Evolutionary conservation across 768 basidiomycete genomes (phyloP).

Genomic region (Kwoniella botswanensis): DNA sequence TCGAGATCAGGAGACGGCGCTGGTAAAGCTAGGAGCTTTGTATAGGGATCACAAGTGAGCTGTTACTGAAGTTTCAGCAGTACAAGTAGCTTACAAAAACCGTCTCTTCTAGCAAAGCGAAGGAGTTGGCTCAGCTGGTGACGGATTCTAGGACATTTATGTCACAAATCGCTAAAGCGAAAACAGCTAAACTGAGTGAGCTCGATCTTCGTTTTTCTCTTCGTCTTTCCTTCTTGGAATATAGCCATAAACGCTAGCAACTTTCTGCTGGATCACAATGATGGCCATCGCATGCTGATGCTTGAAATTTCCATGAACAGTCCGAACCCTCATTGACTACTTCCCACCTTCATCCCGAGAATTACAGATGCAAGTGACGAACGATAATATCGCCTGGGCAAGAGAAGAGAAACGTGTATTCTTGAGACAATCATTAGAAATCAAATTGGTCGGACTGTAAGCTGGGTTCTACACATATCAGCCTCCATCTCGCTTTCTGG

Average conservation of each 20-base stretch:
- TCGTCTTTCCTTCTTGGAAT: background rate
- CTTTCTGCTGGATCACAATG: background rate
- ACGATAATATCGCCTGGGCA: constrained; percentile 92
- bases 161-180: constrained; percentile 93
- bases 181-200: constrained; percentile 93
- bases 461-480: constrained; percentile 10
- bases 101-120: constrained; percentile 68
- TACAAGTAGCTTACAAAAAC: constrained; percentile 9
- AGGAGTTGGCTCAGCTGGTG: constrained; percentile 83
- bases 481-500: background rate
- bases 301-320: constrained; percentile 59
- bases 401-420: constrained; percentile 91
- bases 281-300: background rate
- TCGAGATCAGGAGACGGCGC: constrained; percentile 80
- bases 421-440: constrained; percentile 90
- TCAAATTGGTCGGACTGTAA: constrained; percentile 74
- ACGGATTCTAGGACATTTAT: constrained; percentile 82
- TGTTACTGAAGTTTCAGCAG: background rate
- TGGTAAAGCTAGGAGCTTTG: constrained; percentile 82
- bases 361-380: constrained; percentile 81
- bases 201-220: constrained; percentile 12
- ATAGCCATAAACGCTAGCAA: background rate
- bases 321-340: constrained; percentile 89
- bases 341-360: constrained; percentile 77
- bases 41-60: constrained; percentile 82